phyloP scores from a whole-genome alignment of 257 asterid species.

The Mentha longifolia region DNA sequence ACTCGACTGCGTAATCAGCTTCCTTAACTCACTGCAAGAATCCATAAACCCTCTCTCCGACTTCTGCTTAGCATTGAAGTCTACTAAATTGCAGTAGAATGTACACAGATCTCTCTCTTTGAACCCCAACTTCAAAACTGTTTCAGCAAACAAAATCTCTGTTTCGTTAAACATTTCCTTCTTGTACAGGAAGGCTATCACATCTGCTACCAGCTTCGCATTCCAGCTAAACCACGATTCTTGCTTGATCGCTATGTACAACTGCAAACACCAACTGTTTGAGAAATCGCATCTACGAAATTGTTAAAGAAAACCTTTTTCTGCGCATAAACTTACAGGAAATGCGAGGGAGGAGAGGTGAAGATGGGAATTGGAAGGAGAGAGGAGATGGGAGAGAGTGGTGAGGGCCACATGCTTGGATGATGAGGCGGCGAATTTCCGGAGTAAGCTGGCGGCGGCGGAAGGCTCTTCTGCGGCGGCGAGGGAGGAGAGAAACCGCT shows the following conservation, averaged over 20 bases:
- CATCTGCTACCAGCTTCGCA: constrained; percentile 74
- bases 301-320: neutral
- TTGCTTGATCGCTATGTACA: constrained; percentile 62
- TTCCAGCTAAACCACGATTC: constrained; percentile 94
- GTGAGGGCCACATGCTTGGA: constrained; percentile 73
- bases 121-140: constrained; percentile 48
- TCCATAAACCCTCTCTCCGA: constrained; percentile 51
- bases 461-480: constrained; percentile 49
- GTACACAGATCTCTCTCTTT: constrained; percentile 64
- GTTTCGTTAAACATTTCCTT: constrained; percentile 58
- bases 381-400: constrained; percentile 80
- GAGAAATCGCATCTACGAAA: neutral
- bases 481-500: constrained; percentile 63
- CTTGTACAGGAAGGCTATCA: constrained; percentile 59
- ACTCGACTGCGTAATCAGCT: constrained; percentile 46
- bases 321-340: constrained; percentile 55
- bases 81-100: constrained; percentile 67
- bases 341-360: constrained; percentile 64
- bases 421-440: constrained; percentile 73
- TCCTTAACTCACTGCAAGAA: constrained; percentile 46
- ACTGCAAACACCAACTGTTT: constrained; percentile 47
- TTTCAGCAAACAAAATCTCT: constrained; percentile 46
- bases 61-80: constrained; percentile 57
- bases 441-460: constrained; percentile 53
- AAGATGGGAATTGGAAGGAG: constrained; percentile 54